Evolutionary conservation across 1,139 yeast species (phyloP), one percentile per base, ranked within the genome.

Genomic region (Kurtzmaniella natalensis): DNA sequence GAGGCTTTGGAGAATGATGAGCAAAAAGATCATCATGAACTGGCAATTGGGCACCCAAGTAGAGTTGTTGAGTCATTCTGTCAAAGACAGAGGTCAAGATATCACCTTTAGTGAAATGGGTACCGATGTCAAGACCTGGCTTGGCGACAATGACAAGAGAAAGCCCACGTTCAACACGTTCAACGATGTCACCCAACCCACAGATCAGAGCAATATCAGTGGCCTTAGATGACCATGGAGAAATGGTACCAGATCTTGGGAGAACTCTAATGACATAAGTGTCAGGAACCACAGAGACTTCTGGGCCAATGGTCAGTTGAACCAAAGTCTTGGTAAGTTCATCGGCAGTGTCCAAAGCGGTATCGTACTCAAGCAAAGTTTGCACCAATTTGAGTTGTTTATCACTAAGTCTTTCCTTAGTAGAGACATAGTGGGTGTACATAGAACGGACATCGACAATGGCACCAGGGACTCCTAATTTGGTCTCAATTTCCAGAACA

Each of bases 211-310:
- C 76, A 47, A 94, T 94, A 59, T 92, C 92, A 30, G 98, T 89
- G 24, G 99, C 99, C 64, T 94, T 94, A 13, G 98, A 89, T 13
- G 96, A 87, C 99, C 99, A 94, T 22, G 98, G 98, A 18, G 97
- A 89, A 45, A 92, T 88, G 17, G 98, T 92, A 40, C 98, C 98
- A 7, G 92, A 71, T 59, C 98, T 78, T 31, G 99, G 98, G 38
- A 89, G 71, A 37, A 94, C 72, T 55, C 94, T 74, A 35, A 92
- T 63, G 47, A 88, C 64, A 43, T 76, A 74, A 24, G 77, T 61
- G 51, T 80, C 77, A 13, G 66, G 61, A 26, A 67, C 78, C 26
- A 11, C 16, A 11, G 16, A 5, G 8, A 23, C 11, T 8, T 37
- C 74, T 55, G 26, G 26, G 7, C 26, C 26, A 23, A 23, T 23